Evolutionary conservation across 768 basidiomycete species (phyloP), one percentile per base, ranked within the genome.

Genomic region (Pleurotus cornucopiae): DNA sequence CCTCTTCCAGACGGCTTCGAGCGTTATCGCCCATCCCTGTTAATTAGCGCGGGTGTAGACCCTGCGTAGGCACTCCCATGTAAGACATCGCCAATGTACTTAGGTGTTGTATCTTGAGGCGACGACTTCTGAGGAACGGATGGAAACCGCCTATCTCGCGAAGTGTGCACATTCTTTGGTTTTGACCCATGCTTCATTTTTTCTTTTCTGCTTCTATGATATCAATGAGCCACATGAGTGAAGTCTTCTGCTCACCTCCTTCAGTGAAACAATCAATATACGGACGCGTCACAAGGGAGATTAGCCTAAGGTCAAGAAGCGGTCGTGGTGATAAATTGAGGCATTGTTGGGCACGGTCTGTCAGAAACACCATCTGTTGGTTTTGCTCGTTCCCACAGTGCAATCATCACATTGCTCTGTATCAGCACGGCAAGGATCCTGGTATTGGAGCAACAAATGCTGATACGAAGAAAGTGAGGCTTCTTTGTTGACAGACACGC

Each of bases 1-100:
- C 6, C 55, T 70, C 9, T 71, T 70, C 62, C 63, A 70, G 59
- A 70, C 67, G 7, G 55, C 67, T 9, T 68, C 69, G 3, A 65
- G 60, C 14, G 61, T 62, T 45, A 59, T 63, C 23, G 67, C 66
- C 2, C 65, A 67, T 41, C 70, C 70, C 20, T 53, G 51, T n/a
- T 53, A 41, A 21, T 47, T 13, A 41, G 6, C 4, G n/a, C n/a
- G 12, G 9, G 30, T 30, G 26, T 9, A 9, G 26, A 7, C 6
- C 26, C 26, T 30, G 26, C 6, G 6, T 30, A 30, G 6, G 6
- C 9, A 30, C 30, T 34, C 9, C 7, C 9, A 11, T 11, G 30
- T 4, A 4, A 11, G 30, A 34, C 7, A 30, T 30, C 9, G 30
- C 11, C 1, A 11, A 30, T 30, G 3, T 11, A 34, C 30, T 34